These are phyloP conservation scores for Euphrasia confusa DNA, from an alignment of 257 asterid species.

Conservation along the genomic window DNA sequence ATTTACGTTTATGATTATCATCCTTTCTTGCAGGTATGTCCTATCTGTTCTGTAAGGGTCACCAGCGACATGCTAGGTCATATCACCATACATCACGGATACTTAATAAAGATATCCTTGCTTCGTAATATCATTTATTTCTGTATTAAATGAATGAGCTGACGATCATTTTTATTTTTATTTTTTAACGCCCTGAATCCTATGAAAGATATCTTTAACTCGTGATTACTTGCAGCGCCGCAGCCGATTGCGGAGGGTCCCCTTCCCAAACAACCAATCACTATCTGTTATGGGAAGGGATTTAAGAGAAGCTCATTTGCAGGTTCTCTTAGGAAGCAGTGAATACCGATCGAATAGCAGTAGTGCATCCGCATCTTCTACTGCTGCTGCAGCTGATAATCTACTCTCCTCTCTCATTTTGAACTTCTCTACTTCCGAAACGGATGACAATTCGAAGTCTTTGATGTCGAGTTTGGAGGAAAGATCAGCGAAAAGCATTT, in stretches of 20 bases:
- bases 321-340: slow-evolving; percentile 70
- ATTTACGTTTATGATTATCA: no score
- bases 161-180: no score
- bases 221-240: slow-evolving; percentile 55
- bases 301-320: slow-evolving; percentile 81
- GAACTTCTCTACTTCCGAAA: no score
- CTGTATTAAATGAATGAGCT: background rate
- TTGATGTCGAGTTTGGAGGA: no score
- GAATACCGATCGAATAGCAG: slow-evolving; percentile 48
- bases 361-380: slow-evolving; percentile 30
- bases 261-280: slow-evolving; percentile 68
- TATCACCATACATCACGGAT: slow-evolving; percentile 72
- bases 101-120: slow-evolving; percentile 75
- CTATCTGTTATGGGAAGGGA: slow-evolving; percentile 74
- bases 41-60: slow-evolving; percentile 73
- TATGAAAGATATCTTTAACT: slow-evolving; percentile 40
- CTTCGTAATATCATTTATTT: background rate
- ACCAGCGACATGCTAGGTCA: slow-evolving; percentile 63
- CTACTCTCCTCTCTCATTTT: slow-evolving; percentile 42
- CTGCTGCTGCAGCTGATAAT: slow-evolving; percentile 40
- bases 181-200: background rate
- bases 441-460: no score
- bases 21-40: slow-evolving; percentile 55
- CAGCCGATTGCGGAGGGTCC: slow-evolving; percentile 59
- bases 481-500: slow-evolving; percentile 24